These are phyloP conservation scores for Leptosphaerulina australis DNA, from an alignment of 2,329 filamentous ascomycete genomes.

Conservation along the genomic window DNA sequence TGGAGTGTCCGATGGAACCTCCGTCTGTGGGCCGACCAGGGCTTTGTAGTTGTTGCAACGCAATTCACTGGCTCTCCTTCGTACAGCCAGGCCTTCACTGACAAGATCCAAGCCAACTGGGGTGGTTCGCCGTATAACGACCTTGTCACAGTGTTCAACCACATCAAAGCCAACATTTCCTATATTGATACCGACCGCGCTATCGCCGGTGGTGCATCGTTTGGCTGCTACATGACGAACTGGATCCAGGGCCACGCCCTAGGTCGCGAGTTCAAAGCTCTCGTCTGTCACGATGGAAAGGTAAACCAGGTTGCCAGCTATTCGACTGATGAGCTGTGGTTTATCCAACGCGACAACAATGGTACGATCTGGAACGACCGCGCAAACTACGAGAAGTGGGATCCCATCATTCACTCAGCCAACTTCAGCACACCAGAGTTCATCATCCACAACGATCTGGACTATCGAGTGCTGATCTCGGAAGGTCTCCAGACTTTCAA, in stretches of 20 bases:
- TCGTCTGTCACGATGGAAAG: slow-evolving; percentile 87
- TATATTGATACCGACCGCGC: slow-evolving; percentile 74
- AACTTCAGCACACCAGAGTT: slow-evolving; percentile 88
- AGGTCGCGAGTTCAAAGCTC: slow-evolving; percentile 82
- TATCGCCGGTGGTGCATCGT: slow-evolving; percentile 71
- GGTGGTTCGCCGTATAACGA: slow-evolving; percentile 84
- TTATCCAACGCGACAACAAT: slow-evolving; percentile 55
- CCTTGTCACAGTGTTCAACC: slow-evolving; percentile 77
- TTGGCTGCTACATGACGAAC: slow-evolving; percentile 59
- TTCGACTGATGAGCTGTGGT: slow-evolving; percentile 59
- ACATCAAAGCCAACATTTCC: slow-evolving; percentile 68
- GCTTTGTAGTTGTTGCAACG: slow-evolving; percentile 79
- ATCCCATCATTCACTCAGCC: slow-evolving; percentile 61
- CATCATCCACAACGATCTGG: slow-evolving; percentile 84
- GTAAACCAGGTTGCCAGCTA: slow-evolving; percentile 64
- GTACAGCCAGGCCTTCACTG: slow-evolving; percentile 76
- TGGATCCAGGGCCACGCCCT: slow-evolving; percentile 90
- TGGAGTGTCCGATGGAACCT: slow-evolving; percentile 88
- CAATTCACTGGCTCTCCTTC: slow-evolving; percentile 85
- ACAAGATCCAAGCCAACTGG: slow-evolving; percentile 82
- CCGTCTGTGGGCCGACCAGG: slow-evolving; percentile 83
- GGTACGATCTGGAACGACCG: slow-evolving; percentile 48
- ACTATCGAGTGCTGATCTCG: slow-evolving; percentile 85
- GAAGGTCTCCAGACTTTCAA: slow-evolving; percentile 88
- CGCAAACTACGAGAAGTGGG: slow-evolving; percentile 62